phyloP scores from a whole-genome alignment of 2,329 filamentous ascomycete species.

The Davidsoniella virescens region DNA sequence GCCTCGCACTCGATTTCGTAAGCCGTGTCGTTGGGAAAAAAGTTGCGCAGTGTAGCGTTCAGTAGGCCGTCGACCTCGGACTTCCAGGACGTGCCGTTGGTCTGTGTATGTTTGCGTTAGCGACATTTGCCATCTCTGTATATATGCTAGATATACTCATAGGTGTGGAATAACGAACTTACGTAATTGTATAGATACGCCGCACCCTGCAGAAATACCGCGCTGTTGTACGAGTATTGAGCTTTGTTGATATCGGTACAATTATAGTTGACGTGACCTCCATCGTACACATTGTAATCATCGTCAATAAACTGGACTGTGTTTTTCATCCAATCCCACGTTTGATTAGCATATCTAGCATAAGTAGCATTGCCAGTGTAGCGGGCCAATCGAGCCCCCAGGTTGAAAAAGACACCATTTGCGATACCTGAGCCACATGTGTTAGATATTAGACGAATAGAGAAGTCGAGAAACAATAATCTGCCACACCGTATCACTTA shows the following conservation, averaged over 20 bases:
- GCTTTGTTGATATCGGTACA: constrained; percentile 35
- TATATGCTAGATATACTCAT: no score
- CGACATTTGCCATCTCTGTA: neutral
- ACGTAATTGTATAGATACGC: constrained; percentile 42
- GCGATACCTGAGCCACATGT: constrained; percentile 30
- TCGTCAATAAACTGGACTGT: constrained; percentile 35
- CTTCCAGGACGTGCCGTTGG: constrained; percentile 30
- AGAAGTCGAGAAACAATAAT: neutral
- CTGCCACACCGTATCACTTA: constrained; percentile 17
- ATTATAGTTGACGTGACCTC: constrained; percentile 31
- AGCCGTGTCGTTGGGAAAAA: constrained; percentile 39
- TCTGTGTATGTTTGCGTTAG: constrained; percentile 9
- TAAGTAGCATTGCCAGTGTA: constrained; percentile 55
- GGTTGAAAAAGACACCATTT: constrained; percentile 47
- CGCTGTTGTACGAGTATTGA: constrained; percentile 41
- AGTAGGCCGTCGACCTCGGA: constrained; percentile 34
- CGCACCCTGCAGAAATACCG: constrained; percentile 35
- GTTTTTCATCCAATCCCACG: constrained; percentile 38
- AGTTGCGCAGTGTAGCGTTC: constrained; percentile 26
- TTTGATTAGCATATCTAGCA: constrained; percentile 37
- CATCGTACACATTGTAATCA: constrained; percentile 43
- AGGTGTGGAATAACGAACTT: constrained; percentile 13
- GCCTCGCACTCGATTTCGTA: constrained; percentile 47
- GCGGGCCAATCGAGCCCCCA: constrained; percentile 51
- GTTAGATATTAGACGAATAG: neutral